These are phyloP conservation scores for Apiospora rasikravindrae DNA, from an alignment of 2,329 filamentous ascomycete genomes.

Conservation along the genomic window DNA sequence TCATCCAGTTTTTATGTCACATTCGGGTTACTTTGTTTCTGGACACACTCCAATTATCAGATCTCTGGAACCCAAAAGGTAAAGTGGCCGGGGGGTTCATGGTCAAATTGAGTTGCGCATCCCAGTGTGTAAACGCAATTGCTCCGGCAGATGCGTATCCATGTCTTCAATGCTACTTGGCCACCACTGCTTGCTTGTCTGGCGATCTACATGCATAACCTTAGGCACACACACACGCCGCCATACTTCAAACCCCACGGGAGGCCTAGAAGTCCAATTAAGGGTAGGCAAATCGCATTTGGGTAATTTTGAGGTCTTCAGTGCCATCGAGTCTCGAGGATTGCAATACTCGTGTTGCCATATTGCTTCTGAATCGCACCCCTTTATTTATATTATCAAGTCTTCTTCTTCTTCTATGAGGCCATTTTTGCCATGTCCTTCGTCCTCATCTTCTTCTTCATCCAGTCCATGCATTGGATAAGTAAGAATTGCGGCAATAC, in stretches of 20 bases:
- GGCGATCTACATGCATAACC: background rate
- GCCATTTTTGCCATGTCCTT: constrained; percentile 32
- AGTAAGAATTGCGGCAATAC: constrained; percentile 88
- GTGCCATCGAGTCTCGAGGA: background rate
- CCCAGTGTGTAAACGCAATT: background rate
- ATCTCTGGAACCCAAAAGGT: background rate
- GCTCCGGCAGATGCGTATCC: background rate
- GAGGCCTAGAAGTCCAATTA: too few relatives aligned
- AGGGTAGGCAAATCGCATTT: background rate
- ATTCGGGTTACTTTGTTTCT: background rate
- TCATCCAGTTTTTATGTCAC: background rate
- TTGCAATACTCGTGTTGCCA: background rate
- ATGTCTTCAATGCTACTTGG: background rate
- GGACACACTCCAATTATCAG: background rate
- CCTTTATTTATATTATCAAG: background rate
- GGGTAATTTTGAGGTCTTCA: background rate
- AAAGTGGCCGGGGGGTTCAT: background rate
- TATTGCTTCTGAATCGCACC: background rate
- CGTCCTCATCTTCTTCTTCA: constrained; percentile 63
- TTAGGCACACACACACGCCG: background rate
- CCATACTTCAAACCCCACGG: too few relatives aligned
- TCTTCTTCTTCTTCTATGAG: constrained; percentile 16
- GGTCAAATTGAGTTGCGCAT: background rate
- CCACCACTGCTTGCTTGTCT: background rate
- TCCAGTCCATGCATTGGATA: constrained; percentile 86